Evolutionary conservation across 31 red algal genomes (phyloP).

Genomic region (Odonthalia washingtoniensis): DNA sequence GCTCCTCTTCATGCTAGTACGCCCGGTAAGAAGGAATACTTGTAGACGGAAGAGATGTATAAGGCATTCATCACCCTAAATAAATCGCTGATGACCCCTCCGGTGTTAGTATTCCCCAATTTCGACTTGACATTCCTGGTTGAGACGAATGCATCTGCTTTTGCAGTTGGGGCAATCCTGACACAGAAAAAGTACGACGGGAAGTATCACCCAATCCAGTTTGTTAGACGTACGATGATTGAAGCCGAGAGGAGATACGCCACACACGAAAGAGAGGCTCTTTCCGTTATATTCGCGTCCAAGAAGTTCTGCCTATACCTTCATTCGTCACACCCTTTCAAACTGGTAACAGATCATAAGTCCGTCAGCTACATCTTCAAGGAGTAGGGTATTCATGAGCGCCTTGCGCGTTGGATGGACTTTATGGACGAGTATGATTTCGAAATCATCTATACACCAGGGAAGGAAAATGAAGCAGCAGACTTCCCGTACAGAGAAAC

Average conservation of each 20-base stretch:
- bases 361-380: too few relatives aligned
- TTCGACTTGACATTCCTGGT: too few relatives aligned
- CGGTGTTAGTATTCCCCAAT: neutral
- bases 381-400: too few relatives aligned
- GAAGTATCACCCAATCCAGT: neutral
- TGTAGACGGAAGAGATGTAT: neutral
- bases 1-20: neutral
- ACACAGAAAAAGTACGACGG: slow-evolving; percentile 6
- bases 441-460: too few relatives aligned
- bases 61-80: neutral
- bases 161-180: too few relatives aligned
- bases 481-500: too few relatives aligned
- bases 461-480: too few relatives aligned
- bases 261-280: neutral
- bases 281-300: neutral
- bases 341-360: too few relatives aligned
- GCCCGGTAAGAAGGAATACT: neutral
- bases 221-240: neutral
- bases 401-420: too few relatives aligned
- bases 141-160: too few relatives aligned
- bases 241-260: neutral
- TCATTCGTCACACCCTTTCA: neutral
- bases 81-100: neutral
- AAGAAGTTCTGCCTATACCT: neutral
- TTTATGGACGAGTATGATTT: too few relatives aligned